These are phyloP conservation scores for Meyerozyma carpophila DNA, from an alignment of 1,139 yeast species.

Conservation along the genomic window DNA sequence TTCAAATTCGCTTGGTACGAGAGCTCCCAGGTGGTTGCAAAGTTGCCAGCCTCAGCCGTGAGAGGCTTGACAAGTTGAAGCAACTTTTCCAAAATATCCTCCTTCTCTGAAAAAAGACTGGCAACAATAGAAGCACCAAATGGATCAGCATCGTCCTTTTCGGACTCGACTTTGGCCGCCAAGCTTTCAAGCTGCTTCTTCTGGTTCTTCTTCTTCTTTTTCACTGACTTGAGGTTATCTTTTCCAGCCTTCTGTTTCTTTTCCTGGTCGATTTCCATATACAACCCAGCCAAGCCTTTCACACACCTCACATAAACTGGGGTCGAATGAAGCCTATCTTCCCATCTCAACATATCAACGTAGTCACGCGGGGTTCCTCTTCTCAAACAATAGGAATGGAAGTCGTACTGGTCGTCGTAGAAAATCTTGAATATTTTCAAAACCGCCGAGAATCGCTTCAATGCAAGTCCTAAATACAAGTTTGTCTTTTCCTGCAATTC, in stretches of 20 bases:
- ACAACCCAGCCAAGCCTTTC: conserved; percentile 57
- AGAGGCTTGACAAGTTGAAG: conserved; percentile 27
- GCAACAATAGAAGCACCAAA: conserved; percentile 37
- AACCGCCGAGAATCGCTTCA: conserved; percentile 72
- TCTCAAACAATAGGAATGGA: conserved; percentile 89
- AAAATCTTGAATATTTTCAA: conserved; percentile 65
- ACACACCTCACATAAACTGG: conserved; percentile 70
- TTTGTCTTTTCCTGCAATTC: conserved; percentile 33
- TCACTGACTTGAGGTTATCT: conserved; percentile 30
- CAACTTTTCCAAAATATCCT: conserved; percentile 26
- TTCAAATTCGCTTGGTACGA: conserved; percentile 34
- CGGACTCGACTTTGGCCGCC: conserved; percentile 37
- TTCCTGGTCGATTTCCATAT: conserved; percentile 40
- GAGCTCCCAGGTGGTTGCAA: conserved; percentile 31
- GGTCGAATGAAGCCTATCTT: conserved; percentile 61
- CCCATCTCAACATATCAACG: conserved; percentile 74
- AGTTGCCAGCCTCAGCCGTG: conserved; percentile 29
- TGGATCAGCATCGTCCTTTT: conserved; percentile 44
- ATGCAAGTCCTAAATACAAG: conserved; percentile 60
- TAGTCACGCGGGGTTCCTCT: conserved; percentile 88
- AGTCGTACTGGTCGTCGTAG: conserved; percentile 83
- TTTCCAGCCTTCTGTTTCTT: not conserved
- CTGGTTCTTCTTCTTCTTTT: conserved; percentile 23
- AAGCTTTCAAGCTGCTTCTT: conserved; percentile 19
- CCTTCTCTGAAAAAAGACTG: conserved; percentile 21